phyloP scores from a whole-genome alignment of 257 asterid genomes.

The Solanum peruvianum region DNA sequence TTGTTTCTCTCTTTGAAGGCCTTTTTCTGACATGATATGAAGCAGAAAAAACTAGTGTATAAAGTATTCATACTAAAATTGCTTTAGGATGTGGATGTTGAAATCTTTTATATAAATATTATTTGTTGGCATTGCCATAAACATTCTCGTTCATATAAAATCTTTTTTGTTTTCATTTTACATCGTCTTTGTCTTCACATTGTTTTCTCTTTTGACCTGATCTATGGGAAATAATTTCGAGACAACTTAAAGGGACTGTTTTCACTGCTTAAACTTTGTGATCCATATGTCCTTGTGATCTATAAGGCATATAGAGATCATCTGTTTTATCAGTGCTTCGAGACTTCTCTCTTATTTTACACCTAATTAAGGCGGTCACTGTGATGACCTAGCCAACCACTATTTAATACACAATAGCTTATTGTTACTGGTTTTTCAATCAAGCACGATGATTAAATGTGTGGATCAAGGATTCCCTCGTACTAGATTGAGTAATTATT shows the following conservation, averaged over 20 bases:
- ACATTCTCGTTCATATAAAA: background rate
- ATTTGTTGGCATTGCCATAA: background rate
- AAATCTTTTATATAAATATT: background rate
- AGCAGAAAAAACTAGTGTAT: background rate
- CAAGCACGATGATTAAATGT: background rate
- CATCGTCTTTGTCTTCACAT: background rate
- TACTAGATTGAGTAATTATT: too few species aligned
- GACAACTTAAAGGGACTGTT: background rate
- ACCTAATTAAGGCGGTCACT: background rate
- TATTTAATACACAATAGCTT: background rate
- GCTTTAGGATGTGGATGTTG: background rate
- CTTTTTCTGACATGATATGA: background rate
- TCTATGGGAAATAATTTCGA: background rate
- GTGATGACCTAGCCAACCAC: background rate
- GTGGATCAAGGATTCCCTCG: background rate
- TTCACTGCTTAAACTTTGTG: background rate
- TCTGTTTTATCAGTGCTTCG: too few species aligned
- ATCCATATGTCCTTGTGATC: too few species aligned
- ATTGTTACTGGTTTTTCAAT: too few species aligned
- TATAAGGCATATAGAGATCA: background rate
- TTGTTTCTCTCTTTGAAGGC: background rate
- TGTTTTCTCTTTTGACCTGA: background rate
- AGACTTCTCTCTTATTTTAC: too few species aligned
- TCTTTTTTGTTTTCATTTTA: background rate
- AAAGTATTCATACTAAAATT: background rate